Percentiles rank a stretch among this genome's conserved stretches.
phyloP scores from a whole-genome alignment of 2,329 filamentous ascomycete species.

The Aaosphaeria arxii region DNA sequence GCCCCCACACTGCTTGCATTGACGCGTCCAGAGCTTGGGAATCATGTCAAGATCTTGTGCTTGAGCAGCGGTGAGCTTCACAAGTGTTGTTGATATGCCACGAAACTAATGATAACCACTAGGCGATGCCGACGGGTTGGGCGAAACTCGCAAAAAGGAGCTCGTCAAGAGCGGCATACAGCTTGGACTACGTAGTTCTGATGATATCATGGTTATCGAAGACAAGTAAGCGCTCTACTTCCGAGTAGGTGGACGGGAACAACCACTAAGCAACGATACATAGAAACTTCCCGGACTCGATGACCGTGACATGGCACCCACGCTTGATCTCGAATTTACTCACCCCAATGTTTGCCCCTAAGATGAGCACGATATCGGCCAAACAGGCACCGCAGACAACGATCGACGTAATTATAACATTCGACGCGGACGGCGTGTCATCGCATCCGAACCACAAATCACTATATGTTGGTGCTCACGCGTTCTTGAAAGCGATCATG shows the following conservation, averaged over 20 bases:
- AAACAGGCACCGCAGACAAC: conserved; percentile 48
- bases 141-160: conserved; percentile 78
- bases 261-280: conserved; percentile 2
- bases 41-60: conserved; percentile 93
- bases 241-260: not conserved
- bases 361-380: conserved; percentile 45
- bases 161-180: conserved; percentile 74
- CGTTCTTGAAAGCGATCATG: conserved; percentile 68
- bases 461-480: conserved; percentile 74
- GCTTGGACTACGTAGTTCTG: conserved; percentile 69
- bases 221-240: conserved; percentile 53
- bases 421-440: conserved; percentile 79
- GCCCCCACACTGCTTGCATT: conserved; percentile 83
- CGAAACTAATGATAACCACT: conserved; percentile 1
- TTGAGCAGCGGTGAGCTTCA: conserved; percentile 68
- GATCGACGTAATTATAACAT: conserved; percentile 85
- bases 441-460: conserved; percentile 92
- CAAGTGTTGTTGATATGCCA: not conserved
- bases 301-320: conserved; percentile 75
- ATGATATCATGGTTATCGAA: conserved; percentile 84
- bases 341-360: conserved; percentile 69
- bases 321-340: conserved; percentile 68
- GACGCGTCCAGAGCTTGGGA: conserved; percentile 73
- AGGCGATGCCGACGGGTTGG: conserved; percentile 85
- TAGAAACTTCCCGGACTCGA: conserved; percentile 81